Conservation (phyloP, 768 basidiomycete species). For the Suillus subaureus region DNA sequence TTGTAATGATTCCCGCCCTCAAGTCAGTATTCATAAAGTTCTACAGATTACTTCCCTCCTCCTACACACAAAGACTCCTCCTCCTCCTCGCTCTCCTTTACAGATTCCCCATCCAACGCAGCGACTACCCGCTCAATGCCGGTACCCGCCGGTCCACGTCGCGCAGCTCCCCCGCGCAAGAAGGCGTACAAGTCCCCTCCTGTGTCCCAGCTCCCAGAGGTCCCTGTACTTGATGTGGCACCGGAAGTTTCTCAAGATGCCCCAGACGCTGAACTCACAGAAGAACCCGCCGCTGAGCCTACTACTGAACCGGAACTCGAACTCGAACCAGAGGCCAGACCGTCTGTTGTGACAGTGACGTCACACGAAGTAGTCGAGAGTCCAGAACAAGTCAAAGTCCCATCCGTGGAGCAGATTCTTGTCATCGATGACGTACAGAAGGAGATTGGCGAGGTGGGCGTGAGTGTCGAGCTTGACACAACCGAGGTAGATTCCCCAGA, state of each 20-base stretch:
- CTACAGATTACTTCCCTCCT: slow-evolving; percentile 20
- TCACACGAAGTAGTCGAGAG: slow-evolving; percentile 5
- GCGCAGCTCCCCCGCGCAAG: slow-evolving; percentile 74
- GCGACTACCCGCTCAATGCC: slow-evolving; percentile 61
- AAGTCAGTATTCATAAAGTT: slow-evolving; percentile 22
- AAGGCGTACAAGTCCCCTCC: slow-evolving; percentile 58
- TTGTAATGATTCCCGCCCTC: slow-evolving; percentile 1
- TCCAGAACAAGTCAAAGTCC: slow-evolving; percentile 8
- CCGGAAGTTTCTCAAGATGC: background rate
- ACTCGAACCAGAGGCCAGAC: background rate
- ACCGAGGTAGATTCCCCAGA: slow-evolving; percentile 13
- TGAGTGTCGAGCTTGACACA: slow-evolving; percentile 10
- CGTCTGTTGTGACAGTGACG: slow-evolving; percentile 7
- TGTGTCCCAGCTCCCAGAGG: slow-evolving; percentile 31
- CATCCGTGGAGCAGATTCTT: slow-evolving; percentile 9
- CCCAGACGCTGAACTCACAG: background rate
- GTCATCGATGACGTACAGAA: slow-evolving; percentile 15
- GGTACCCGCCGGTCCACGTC: slow-evolving; percentile 69
- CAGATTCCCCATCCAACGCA: slow-evolving; percentile 17
- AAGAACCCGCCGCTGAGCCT: background rate
- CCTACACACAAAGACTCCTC: slow-evolving; percentile 18
- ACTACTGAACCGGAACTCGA: background rate
- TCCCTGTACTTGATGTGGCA: slow-evolving; percentile 23
- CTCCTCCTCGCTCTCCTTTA: slow-evolving; percentile 30
- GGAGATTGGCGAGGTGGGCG: slow-evolving; percentile 15